Base-by-base conservation (phyloP, 2,329 filamentous ascomycete genomes). In the Ophiostoma triangulosporum region DNA sequence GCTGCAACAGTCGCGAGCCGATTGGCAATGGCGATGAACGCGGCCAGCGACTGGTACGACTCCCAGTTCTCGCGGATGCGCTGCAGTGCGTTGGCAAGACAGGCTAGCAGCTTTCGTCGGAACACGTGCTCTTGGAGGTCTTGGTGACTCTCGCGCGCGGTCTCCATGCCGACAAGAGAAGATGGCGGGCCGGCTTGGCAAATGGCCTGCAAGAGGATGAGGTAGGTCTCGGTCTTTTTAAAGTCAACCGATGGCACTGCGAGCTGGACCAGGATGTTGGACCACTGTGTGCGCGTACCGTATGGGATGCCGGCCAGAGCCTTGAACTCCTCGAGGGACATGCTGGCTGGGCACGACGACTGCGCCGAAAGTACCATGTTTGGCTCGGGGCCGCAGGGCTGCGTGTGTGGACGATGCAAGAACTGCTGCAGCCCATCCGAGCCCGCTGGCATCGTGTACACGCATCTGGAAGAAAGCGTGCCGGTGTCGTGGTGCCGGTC, bases 301-400 rank as follows among this genome's bases (percentile, higher is more conserved):
- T 73, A 60, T 0, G 73, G 69, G 3, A 83, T 57, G 0, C 70
- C 61, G 0, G 69, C 67, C n/a, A 82, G 70, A 0, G 71, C 66
- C 50, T 76, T 74, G 60, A 72, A 83, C 52, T 84, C 78, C 0
- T 73, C 70, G 0, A 78, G 55, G 0, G 72, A 68, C 53, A 84
- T 65, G 22, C 70, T 59, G 0, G 54, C 11, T 0, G 80, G 77
- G 49, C 77, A 81, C 0, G 62, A 50, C 0, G 59, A 63, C 54
- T 79, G 75, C 1, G 60, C 63, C 0, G 79, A 70, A 12, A 84
- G 69, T 0, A 77, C 71, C 0, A 68, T 58, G 54, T 86, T 85
- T 0, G 75, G 66, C 0, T 62, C 50, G 0, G 59, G 52, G 1
- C 64, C 69, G 48, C 64, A 57, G 0, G 63, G 61, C 0, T 31